A percentile compares a stretch with the other conserved stretches of the same genome.
These are phyloP conservation scores for Hypoxylon lienhwacheense DNA, from an alignment of 495 filamentous ascomycete species.

Conservation along the genomic window DNA sequence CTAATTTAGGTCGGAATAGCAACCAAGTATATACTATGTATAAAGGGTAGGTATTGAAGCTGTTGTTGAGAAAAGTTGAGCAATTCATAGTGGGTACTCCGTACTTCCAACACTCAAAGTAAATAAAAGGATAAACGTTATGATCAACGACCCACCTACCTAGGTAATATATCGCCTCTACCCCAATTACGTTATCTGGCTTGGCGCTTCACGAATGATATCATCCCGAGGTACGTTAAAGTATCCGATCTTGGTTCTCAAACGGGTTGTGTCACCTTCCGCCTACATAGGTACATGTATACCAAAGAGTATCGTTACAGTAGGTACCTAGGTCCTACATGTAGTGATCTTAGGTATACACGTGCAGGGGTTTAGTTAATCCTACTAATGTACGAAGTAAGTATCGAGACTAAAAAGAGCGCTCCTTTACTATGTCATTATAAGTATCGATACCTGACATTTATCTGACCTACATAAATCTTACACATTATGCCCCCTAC, in stretches of 20 bases:
- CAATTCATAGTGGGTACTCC: too few species aligned
- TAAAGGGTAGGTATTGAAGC: background rate
- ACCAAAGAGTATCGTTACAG: too few species aligned
- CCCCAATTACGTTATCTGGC: slow-evolving; percentile 18
- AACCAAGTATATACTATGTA: too few species aligned
- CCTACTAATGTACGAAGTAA: background rate
- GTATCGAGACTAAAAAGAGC: background rate
- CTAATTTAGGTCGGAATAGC: too few species aligned
- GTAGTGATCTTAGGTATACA: too few species aligned
- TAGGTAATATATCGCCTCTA: too few species aligned
- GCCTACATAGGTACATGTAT: too few species aligned
- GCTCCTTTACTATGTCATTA: too few species aligned
- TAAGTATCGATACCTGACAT: background rate
- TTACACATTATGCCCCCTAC: too few species aligned
- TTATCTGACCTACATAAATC: background rate
- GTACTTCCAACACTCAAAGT: too few species aligned
- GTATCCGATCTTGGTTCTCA: slow-evolving; percentile 17
- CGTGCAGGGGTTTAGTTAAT: background rate
- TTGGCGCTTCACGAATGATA: slow-evolving; percentile 28
- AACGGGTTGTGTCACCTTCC: slow-evolving; percentile 18
- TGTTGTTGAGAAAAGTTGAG: background rate
- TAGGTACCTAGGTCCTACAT: too few species aligned
- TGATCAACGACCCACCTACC: slow-evolving; percentile 6
- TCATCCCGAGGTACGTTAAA: slow-evolving; percentile 24
- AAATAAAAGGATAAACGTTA: slow-evolving; percentile 8